Percentiles rank a stretch among this genome's conserved stretches.
phyloP scores from a whole-genome alignment of 805 yeast genomes.

The Candida cerambycidarum region DNA sequence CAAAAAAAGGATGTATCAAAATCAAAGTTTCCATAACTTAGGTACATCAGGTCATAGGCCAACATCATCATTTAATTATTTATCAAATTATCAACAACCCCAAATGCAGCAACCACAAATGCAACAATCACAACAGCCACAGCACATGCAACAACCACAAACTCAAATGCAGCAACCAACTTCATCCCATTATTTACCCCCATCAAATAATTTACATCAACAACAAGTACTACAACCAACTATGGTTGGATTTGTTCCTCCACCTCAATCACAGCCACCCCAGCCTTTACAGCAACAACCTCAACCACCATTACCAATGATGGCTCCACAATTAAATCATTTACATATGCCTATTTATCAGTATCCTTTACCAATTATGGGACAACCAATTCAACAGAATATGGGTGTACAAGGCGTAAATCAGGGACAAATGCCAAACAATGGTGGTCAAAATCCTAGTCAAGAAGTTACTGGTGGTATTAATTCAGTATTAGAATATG shows the following conservation, averaged over 20 bases:
- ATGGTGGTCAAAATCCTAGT: slow-evolving; percentile 6
- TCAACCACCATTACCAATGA: slow-evolving; percentile 3
- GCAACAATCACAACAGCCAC: slow-evolving; percentile 15
- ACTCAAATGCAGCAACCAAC: no score
- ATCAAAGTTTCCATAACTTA: slow-evolving; percentile 15
- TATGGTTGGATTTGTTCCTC: slow-evolving; percentile 18
- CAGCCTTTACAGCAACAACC: neutral
- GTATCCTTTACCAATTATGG: slow-evolving; percentile 6
- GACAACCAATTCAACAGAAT: slow-evolving; percentile 1
- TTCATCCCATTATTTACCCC: slow-evolving; percentile 18
- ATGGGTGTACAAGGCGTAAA: neutral
- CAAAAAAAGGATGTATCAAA: neutral
- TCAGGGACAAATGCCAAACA: neutral
- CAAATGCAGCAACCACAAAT: neutral
- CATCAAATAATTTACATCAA: slow-evolving; percentile 6
- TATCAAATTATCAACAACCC: slow-evolving; percentile 4
- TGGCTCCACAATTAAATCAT: slow-evolving; percentile 10
- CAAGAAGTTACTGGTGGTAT: slow-evolving; percentile 64
- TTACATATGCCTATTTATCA: slow-evolving; percentile 7
- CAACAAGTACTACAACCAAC: slow-evolving; percentile 14
- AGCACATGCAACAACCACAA: no score
- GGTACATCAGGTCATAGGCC: slow-evolving; percentile 43
- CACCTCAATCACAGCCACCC: slow-evolving; percentile 11
- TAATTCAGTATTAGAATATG: slow-evolving; percentile 74
- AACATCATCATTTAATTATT: slow-evolving; percentile 25